Percentiles rank a stretch among this genome's conserved stretches.
phyloP scores from a whole-genome alignment of 345 rosid species.

The Camelina hispida region DNA sequence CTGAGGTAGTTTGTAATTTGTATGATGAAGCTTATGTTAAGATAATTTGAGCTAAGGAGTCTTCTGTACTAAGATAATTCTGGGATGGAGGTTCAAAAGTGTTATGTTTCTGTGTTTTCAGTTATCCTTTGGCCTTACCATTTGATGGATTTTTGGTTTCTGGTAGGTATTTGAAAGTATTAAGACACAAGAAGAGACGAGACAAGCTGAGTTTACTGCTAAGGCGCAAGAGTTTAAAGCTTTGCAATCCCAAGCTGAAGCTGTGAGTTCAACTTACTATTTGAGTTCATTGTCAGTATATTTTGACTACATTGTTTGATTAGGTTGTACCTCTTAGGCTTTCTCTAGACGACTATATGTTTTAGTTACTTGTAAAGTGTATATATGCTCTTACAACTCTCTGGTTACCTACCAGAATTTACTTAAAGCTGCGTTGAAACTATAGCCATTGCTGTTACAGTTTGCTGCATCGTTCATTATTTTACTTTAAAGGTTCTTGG shows the following conservation, averaged over 20 bases:
- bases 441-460: neutral
- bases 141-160: slow-evolving; percentile 27
- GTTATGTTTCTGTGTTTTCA: neutral
- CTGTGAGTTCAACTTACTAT: slow-evolving; percentile 54
- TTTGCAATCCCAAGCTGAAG: slow-evolving; percentile 86
- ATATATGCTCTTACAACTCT: neutral
- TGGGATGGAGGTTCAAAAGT: neutral
- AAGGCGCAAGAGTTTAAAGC: slow-evolving; percentile 86
- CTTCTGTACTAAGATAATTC: neutral
- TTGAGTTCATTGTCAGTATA: neutral
- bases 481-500: slow-evolving; percentile 7
- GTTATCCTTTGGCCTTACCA: slow-evolving; percentile 14
- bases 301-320: neutral
- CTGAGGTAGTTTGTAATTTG: neutral
- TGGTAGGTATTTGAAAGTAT: slow-evolving; percentile 74
- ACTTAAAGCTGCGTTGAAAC: no score
- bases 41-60: neutral
- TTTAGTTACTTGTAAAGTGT: neutral
- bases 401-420: slow-evolving; percentile 2
- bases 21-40: slow-evolving; percentile 15
- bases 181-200: slow-evolving; percentile 84
- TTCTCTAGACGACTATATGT: neutral
- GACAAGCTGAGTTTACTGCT: slow-evolving; percentile 63
- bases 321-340: slow-evolving; percentile 14
- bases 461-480: slow-evolving; percentile 16